These are phyloP conservation scores for Coemansia sp. DNA, from an alignment of 192 early-diverging fungal species.

Conservation along the genomic window DNA sequence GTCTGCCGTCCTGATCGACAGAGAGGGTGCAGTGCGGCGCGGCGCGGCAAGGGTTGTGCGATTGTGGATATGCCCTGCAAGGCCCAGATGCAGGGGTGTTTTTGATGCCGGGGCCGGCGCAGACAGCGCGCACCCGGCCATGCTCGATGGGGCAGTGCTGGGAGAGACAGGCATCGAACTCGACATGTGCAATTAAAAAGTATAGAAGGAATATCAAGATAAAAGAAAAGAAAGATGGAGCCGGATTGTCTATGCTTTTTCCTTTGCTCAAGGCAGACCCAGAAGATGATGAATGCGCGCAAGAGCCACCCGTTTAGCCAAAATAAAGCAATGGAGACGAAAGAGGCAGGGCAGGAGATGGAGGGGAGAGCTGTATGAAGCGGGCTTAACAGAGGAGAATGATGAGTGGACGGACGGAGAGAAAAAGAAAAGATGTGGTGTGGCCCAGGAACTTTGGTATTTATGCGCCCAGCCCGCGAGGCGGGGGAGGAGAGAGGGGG, in stretches of 20 bases:
- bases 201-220: background rate
- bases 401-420: background rate
- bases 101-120: slow-evolving; percentile 21
- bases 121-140: slow-evolving; percentile 10
- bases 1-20: slow-evolving; percentile 43
- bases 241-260: background rate
- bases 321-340: slow-evolving; percentile 4
- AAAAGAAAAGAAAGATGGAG: background rate
- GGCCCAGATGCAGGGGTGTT: slow-evolving; percentile 20
- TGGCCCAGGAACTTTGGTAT: slow-evolving; percentile 50
- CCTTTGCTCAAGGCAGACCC: background rate
- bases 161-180: slow-evolving; percentile 27
- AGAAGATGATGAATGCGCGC: background rate
- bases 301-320: background rate
- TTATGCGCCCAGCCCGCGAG: slow-evolving; percentile 30
- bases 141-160: background rate
- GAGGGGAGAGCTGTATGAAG: slow-evolving; percentile 5
- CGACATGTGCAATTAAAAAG: slow-evolving; percentile 19
- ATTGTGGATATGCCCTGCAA: slow-evolving; percentile 5
- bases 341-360: background rate
- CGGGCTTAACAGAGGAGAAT: slow-evolving; percentile 6
- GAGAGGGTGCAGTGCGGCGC: slow-evolving; percentile 26
- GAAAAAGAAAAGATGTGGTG: background rate
- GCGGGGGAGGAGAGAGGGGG: slow-evolving; percentile 24
- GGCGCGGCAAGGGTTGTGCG: slow-evolving; percentile 2